These are phyloP conservation scores for Rhipidocladum racemiflorum DNA, from an alignment of 176 grass and related monocot genomes.

Conservation along the genomic window DNA sequence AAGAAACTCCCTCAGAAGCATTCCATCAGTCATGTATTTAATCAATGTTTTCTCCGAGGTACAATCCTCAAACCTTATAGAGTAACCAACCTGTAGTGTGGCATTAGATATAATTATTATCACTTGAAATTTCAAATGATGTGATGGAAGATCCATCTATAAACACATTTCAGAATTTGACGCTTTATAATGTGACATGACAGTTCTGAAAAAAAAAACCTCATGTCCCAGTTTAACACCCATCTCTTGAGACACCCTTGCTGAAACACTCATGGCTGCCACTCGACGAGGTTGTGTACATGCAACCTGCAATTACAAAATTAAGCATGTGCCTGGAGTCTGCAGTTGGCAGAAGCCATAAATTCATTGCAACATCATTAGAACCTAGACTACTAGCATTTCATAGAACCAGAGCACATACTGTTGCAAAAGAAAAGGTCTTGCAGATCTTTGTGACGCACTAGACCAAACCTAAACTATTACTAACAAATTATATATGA, in stretches of 20 bases:
- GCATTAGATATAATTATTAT: conserved; percentile 24
- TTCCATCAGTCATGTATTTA: conserved; percentile 98
- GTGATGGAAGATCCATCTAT: conserved; percentile 7
- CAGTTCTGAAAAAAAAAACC: conserved; percentile 41
- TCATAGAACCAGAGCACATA: background rate
- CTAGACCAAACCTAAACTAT: conserved; percentile 25
- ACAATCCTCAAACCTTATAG: conserved; percentile 98
- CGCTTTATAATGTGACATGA: background rate
- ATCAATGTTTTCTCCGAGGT: conserved; percentile 95
- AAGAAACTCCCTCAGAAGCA: conserved; percentile 94
- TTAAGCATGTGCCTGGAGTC: background rate
- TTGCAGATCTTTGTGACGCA: background rate
- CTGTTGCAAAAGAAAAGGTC: background rate
- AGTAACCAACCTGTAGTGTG: conserved; percentile 81
- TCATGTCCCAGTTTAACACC: conserved; percentile 94
- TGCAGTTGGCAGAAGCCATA: background rate
- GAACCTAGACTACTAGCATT: background rate
- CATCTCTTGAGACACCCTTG: conserved; percentile 92
- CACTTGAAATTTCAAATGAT: conserved; percentile 14
- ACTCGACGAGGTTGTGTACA: conserved; percentile 93
- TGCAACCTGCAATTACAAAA: conserved; percentile 62
- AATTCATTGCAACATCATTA: background rate
- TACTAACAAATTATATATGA: background rate
- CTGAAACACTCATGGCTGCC: conserved; percentile 94
- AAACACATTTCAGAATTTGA: background rate